Conservation (phyloP, 1,139 yeast species). For the Suhomyces kunorum region DNA sequence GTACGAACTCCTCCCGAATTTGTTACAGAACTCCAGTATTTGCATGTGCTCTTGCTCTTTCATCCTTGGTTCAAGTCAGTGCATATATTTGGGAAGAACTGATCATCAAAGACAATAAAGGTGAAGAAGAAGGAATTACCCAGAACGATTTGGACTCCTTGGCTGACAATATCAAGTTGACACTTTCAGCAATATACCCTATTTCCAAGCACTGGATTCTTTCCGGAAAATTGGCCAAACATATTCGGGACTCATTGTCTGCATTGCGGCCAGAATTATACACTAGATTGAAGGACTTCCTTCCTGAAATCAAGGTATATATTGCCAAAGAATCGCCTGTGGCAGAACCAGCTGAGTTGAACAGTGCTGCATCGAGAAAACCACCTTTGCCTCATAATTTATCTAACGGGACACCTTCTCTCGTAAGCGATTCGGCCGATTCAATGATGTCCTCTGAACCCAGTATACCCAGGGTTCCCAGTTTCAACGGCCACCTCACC, state of each 20-base stretch:
- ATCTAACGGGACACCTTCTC: background rate
- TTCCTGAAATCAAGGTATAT: slow-evolving; percentile 17
- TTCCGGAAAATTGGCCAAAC: slow-evolving; percentile 47
- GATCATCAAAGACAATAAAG: slow-evolving; percentile 9
- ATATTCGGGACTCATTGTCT: slow-evolving; percentile 42
- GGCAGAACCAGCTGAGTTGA: background rate
- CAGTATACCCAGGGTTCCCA: background rate
- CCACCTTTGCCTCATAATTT: background rate
- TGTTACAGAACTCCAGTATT: slow-evolving; percentile 47
- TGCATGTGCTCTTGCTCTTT: slow-evolving; percentile 54
- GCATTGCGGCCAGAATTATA: slow-evolving; percentile 32
- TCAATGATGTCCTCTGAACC: background rate
- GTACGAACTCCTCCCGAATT: slow-evolving; percentile 44
- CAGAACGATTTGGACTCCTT: slow-evolving; percentile 41
- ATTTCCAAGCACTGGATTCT: slow-evolving; percentile 51
- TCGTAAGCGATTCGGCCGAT: background rate
- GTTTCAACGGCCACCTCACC: background rate
- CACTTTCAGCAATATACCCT: slow-evolving; percentile 47
- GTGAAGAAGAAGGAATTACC: slow-evolving; percentile 16
- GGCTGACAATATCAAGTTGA: slow-evolving; percentile 49
- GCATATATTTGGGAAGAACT: slow-evolving; percentile 50
- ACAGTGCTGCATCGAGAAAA: background rate
- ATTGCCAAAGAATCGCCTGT: slow-evolving; percentile 3
- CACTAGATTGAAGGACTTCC: slow-evolving; percentile 22
- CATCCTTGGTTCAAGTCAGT: slow-evolving; percentile 50